Percentiles rank a stretch among this genome's conserved stretches.
Conservation (phyloP, 2,329 filamentous ascomycete genomes). For the Spiromastix sp. region DNA sequence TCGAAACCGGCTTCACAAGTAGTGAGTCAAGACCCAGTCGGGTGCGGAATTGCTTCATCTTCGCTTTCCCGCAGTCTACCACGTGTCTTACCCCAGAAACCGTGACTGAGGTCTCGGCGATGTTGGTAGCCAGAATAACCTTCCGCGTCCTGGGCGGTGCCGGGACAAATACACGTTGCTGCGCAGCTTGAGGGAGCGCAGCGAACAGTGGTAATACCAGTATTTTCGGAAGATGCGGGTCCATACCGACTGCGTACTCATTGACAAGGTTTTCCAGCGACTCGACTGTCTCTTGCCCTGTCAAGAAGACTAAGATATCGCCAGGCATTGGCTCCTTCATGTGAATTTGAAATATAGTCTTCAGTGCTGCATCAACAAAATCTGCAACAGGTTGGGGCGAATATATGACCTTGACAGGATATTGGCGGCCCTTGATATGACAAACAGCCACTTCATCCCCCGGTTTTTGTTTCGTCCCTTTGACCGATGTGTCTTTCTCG, state of each 20-base stretch:
- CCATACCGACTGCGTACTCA: conserved; percentile 63
- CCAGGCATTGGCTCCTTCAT: conserved; percentile 82
- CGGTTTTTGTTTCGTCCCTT: conserved; percentile 4
- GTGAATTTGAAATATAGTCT: conserved; percentile 78
- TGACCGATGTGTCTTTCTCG: background rate
- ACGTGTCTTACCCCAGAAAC: conserved; percentile 88
- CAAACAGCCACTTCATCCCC: conserved; percentile 39
- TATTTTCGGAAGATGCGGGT: conserved; percentile 59
- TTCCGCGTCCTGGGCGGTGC: conserved; percentile 68
- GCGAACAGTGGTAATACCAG: conserved; percentile 76
- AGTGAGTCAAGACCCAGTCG: conserved; percentile 82
- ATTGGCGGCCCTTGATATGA: conserved; percentile 78
- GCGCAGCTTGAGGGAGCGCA: conserved; percentile 73
- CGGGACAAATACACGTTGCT: conserved; percentile 76
- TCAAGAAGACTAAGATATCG: conserved; percentile 86
- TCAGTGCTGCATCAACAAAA: conserved; percentile 70
- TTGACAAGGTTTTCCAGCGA: conserved; percentile 68
- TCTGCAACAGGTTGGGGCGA: conserved; percentile 65
- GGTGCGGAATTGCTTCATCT: conserved; percentile 82
- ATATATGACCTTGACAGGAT: conserved; percentile 69
- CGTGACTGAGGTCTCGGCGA: conserved; percentile 96
- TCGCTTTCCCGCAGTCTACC: conserved; percentile 86
- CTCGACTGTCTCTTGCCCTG: conserved; percentile 88
- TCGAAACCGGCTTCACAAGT: conserved; percentile 80
- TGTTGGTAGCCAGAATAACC: conserved; percentile 87